Percentiles rank a stretch among this genome's conserved stretches.
phyloP scores from a whole-genome alignment of 768 basidiomycete species.

The Mycena haematopus region DNA sequence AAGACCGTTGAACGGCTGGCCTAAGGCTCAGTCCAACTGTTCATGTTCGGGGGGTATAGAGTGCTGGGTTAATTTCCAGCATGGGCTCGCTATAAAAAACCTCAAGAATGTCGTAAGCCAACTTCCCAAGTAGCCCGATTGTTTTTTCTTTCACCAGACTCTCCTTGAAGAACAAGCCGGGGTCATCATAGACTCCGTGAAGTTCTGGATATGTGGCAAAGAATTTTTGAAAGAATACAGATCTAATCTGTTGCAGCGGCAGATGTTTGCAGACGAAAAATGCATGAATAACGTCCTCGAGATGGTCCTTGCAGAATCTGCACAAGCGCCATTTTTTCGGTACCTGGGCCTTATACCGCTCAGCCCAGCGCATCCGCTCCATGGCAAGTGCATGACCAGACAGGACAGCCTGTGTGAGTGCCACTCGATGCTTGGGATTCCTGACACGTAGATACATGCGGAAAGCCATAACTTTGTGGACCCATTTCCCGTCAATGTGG shows the following conservation, averaged over 20 bases:
- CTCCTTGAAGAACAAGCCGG: constrained; percentile 8
- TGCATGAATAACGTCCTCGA: constrained; percentile 7
- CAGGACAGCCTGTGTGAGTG: constrained; percentile 2
- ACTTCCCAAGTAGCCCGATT: constrained; percentile 4
- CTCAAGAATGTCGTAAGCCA: constrained; percentile 12
- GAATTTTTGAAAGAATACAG: constrained; percentile 3
- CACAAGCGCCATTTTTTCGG: constrained; percentile 9
- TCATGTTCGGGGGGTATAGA: constrained; percentile 6
- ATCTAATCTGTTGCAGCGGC: neutral
- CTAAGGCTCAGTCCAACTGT: constrained; percentile 2
- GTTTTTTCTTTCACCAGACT: neutral
- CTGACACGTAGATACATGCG: neutral
- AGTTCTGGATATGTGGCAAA: constrained; percentile 2
- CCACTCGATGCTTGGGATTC: neutral
- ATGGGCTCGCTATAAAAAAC: constrained; percentile 5
- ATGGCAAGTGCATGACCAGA: constrained; percentile 10
- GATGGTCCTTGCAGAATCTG: constrained; percentile 11
- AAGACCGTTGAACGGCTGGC: neutral
- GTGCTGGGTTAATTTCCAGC: constrained; percentile 2
- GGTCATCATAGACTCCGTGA: constrained; percentile 1
- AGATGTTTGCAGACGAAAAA: constrained; percentile 5
- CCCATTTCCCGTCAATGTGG: constrained; percentile 1
- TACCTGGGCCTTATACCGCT: neutral
- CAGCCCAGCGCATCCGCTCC: constrained; percentile 10
- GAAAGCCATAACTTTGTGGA: constrained; percentile 1